Percentiles rank a stretch among this genome's conserved stretches.
Conservation (phyloP, 306 rosid genomes). For the Alnus rubra region DNA sequence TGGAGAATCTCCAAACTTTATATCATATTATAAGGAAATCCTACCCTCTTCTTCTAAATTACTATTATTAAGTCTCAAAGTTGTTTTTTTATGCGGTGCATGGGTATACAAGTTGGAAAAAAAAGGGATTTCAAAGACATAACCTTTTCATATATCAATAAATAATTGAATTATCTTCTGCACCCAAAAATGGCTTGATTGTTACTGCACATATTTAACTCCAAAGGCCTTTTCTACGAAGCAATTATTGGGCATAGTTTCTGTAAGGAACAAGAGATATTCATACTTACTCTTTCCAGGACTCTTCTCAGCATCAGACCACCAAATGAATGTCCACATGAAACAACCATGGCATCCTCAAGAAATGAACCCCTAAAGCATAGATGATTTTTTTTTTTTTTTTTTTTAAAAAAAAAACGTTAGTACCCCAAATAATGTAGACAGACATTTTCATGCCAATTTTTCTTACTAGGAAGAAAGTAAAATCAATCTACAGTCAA, state of each 20-base stretch:
- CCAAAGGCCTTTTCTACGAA: not conserved
- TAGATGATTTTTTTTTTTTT: slow-evolving; percentile 6
- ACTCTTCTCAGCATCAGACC: slow-evolving; percentile 95
- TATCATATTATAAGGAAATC: too few species aligned
- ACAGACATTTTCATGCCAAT: slow-evolving; percentile 16
- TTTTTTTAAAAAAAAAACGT: not conserved
- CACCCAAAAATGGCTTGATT: not conserved
- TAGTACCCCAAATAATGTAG: slow-evolving; percentile 23
- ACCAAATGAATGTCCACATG: slow-evolving; percentile 99
- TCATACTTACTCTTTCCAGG: slow-evolving; percentile 73
- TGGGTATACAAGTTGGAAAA: too few species aligned
- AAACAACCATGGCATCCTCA: slow-evolving; percentile 91
- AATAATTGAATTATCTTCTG: not conserved
- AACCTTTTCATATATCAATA: not conserved
- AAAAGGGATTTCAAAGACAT: not conserved
- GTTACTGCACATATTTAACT: not conserved
- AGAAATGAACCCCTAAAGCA: slow-evolving; percentile 77
- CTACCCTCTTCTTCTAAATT: too few species aligned
- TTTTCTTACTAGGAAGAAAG: slow-evolving; percentile 7
- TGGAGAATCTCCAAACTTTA: too few species aligned
- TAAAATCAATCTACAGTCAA: slow-evolving; percentile 8
- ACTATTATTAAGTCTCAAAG: too few species aligned
- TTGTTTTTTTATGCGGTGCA: too few species aligned
- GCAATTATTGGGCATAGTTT: not conserved
- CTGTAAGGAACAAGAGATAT: slow-evolving; percentile 25